Percentiles rank a stretch among this genome's conserved stretches.
These are phyloP conservation scores for Claviceps pazoutovae DNA, from an alignment of 2,329 filamentous ascomycete genomes.

Conservation along the genomic window DNA sequence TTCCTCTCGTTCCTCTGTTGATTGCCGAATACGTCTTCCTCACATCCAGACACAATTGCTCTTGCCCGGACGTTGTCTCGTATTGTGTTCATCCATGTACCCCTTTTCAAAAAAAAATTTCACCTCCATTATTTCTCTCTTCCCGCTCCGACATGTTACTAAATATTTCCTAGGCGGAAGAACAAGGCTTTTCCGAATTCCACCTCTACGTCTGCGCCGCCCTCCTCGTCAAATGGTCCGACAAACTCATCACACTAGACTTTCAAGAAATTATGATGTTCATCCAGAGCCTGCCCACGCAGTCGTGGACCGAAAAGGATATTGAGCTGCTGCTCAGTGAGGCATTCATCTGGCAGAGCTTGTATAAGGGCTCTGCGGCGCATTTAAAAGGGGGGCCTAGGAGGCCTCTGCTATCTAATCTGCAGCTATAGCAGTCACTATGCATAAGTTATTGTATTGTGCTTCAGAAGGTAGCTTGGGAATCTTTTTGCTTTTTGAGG, in stretches of 20 bases:
- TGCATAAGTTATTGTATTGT: not conserved
- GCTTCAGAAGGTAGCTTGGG: not conserved
- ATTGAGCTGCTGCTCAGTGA: conserved; percentile 91
- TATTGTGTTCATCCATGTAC: not conserved
- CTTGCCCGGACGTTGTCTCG: too few relatives aligned
- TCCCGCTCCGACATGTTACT: not conserved
- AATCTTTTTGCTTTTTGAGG: not conserved
- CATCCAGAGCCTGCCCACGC: conserved; percentile 82
- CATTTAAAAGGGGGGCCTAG: conserved; percentile 52
- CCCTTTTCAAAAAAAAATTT: too few relatives aligned
- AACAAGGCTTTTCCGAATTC: conserved; percentile 96
- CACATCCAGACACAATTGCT: too few relatives aligned
- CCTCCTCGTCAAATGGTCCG: conserved; percentile 96
- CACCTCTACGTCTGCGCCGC: conserved; percentile 97
- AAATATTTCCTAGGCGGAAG: conserved; percentile 59
- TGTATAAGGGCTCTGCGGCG: conserved; percentile 88
- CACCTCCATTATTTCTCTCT: too few relatives aligned
- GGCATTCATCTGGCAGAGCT: conserved; percentile 95
- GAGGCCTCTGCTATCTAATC: conserved; percentile 20
- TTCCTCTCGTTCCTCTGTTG: too few relatives aligned
- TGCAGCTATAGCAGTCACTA: conserved; percentile 19
- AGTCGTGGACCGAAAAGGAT: conserved; percentile 93
- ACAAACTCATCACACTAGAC: conserved; percentile 91
- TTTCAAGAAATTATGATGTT: conserved; percentile 99
- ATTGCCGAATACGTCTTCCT: too few relatives aligned